These are phyloP conservation scores for Cronartium quercuum DNA, from an alignment of 1,284 basidiomycete species.

Conservation along the genomic window DNA sequence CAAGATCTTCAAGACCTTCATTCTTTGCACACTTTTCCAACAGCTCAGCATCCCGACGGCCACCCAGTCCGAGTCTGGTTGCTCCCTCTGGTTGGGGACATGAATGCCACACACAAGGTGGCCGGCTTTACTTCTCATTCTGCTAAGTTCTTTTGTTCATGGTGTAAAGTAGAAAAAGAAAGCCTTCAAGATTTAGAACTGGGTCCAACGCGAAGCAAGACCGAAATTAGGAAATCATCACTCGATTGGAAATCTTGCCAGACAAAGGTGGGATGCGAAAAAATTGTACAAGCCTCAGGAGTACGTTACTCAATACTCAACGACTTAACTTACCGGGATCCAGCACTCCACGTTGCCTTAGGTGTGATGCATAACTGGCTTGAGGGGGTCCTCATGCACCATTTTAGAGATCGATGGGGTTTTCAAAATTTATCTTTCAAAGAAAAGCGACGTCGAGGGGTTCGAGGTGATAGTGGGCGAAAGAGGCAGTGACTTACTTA, in stretches of 20 bases:
- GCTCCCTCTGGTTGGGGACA: conserved; percentile 7
- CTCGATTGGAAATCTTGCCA: background rate
- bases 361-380: conserved; percentile 31
- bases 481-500: too few species aligned
- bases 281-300: background rate
- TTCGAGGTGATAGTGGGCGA: background rate
- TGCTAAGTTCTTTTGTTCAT: conserved; percentile 5
- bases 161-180: background rate
- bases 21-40: background rate
- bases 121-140: conserved; percentile 9
- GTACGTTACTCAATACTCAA: conserved; percentile 3
- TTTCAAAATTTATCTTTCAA: background rate
- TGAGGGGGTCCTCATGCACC: conserved; percentile 23
- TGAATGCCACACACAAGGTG: conserved; percentile 11
- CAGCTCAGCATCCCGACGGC: background rate
- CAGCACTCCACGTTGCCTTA: conserved; percentile 1
- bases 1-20: background rate
- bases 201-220: background rate
- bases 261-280: background rate
- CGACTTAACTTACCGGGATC: background rate
- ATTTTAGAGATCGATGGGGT: conserved; percentile 15
- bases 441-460: background rate
- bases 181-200: background rate
- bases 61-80: background rate
- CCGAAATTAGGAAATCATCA: background rate